phyloP scores from a whole-genome alignment of 441 rosid species.

The Gossypium davidsonii region DNA sequence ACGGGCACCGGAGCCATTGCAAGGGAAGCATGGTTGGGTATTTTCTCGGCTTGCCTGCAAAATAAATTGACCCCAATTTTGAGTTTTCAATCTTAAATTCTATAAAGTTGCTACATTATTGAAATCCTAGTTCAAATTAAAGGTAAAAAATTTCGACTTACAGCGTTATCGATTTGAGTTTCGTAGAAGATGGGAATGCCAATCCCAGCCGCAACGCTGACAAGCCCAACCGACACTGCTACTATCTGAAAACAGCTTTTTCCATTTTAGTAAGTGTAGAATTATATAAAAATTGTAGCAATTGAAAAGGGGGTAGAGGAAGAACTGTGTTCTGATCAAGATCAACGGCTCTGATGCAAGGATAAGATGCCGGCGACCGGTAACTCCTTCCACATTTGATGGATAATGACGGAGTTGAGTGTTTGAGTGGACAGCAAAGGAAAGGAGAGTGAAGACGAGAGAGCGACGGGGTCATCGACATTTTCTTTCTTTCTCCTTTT shows the following conservation, averaged over 20 bases:
- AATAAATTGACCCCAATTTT: background rate
- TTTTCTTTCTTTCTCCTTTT: constrained; percentile 3
- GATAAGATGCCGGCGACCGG: constrained; percentile 43
- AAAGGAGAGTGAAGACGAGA: constrained; percentile 56
- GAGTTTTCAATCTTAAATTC: background rate
- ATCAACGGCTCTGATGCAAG: constrained; percentile 61
- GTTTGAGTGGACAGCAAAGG: constrained; percentile 42
- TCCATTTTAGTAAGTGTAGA: background rate
- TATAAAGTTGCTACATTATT: background rate
- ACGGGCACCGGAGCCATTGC: constrained; percentile 95
- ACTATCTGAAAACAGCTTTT: constrained; percentile 41
- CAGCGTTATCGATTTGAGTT: constrained; percentile 80
- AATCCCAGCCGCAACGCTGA: constrained; percentile 73
- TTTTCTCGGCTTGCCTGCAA: constrained; percentile 77
- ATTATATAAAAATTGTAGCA: background rate
- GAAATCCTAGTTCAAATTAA: background rate
- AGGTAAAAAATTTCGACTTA: constrained; percentile 22
- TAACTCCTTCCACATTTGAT: constrained; percentile 29
- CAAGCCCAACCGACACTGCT: constrained; percentile 83
- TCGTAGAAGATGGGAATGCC: constrained; percentile 89
- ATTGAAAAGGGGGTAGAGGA: background rate
- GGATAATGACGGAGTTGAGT: constrained; percentile 21
- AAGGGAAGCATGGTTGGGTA: constrained; percentile 93
- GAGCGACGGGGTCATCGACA: constrained; percentile 44
- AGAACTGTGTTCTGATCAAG: constrained; percentile 81